Base-by-base conservation (phyloP, 1,284 basidiomycete species). In the Trichosporon faecale region DNA sequence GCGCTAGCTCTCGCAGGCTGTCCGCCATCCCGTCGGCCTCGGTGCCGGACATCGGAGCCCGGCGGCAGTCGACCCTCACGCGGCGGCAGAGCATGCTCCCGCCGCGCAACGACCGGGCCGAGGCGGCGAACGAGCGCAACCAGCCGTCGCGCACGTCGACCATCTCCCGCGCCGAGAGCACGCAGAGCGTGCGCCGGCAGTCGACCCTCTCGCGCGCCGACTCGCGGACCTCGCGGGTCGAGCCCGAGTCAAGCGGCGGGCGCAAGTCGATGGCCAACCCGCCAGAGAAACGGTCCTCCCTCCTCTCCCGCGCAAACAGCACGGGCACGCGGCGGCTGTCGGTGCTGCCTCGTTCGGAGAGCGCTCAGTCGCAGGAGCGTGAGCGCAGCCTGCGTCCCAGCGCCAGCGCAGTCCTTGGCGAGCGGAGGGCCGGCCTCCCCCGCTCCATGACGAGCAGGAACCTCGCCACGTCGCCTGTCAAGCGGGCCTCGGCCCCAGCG, bases 101-200 rank as follows among this genome's bases (percentile, higher is more conserved):
- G 1, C 57, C 57, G 57, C 57, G 57, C 7, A 52, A 52, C 49
- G 49, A 52, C 2, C 49, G 49, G 9, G 49, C 49, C 2, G 29
- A 61, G 29, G 27, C 55, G 16, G 55, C 57, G 16, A 31, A 31
- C 27, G 27, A 18, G 11, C 57, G 57, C 27, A 18, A 33, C 27
- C 57, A 61, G 57, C 57, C 57, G 4, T 61, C 57, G 18, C 57
- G 57, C 29, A 31, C 57, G 18, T 61, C 57, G 29, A 61, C 57
- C 16, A 9, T 61, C 29, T 31, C 57, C 5, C 57, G 57, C 29
- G 18, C 57, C 27, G 57, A 61, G 27, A 61, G 57, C 57, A 61
- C 27, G 57, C 18, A 29, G 16, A 61, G 57, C 29, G 3, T 29
- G 57, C 57, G 57, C 4, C 57, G 57, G 29, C 49, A 25, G 49